Percentiles rank a stretch among this genome's conserved stretches.
phyloP scores from a whole-genome alignment of 768 basidiomycete species.

The Suillus paluster region DNA sequence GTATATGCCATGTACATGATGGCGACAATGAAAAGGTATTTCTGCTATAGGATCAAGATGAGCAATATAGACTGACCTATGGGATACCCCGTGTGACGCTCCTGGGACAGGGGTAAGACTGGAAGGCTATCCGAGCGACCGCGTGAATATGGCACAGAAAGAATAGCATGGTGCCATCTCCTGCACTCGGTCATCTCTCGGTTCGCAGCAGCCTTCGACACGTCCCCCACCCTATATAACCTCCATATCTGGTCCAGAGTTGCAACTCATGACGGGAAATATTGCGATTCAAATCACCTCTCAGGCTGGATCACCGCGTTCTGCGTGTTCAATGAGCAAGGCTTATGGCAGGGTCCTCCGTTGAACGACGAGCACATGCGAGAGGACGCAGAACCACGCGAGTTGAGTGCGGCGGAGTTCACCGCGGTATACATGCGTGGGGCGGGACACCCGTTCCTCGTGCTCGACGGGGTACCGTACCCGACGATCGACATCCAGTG shows the following conservation, averaged over 20 bases:
- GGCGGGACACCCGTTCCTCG: conserved; percentile 19
- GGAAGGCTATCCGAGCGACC: conserved; percentile 44
- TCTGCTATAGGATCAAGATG: conserved; percentile 31
- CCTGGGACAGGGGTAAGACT: conserved; percentile 45
- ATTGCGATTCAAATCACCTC: conserved; percentile 31
- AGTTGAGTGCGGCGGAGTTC: conserved; percentile 29
- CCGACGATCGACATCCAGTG: conserved; percentile 31
- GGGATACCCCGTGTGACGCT: conserved; percentile 52
- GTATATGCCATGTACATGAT: conserved; percentile 46
- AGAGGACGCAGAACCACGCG: conserved; percentile 30
- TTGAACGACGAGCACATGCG: conserved; percentile 24
- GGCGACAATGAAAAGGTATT: conserved; percentile 46
- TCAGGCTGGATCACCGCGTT: conserved; percentile 46
- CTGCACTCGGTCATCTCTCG: conserved; percentile 43
- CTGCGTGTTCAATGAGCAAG: conserved; percentile 33
- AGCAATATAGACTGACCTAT: conserved; percentile 24
- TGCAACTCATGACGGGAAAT: conserved; percentile 23
- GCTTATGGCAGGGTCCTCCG: conserved; percentile 32
- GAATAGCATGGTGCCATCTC: conserved; percentile 43
- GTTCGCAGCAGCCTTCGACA: conserved; percentile 22
- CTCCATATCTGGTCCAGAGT: conserved; percentile 44
- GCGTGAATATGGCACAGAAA: conserved; percentile 39
- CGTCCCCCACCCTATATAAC: conserved; percentile 19
- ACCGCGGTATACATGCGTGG: conserved; percentile 29
- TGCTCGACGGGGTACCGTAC: conserved; percentile 33